Evolutionary conservation across 2,329 filamentous ascomycete genomes (phyloP), one percentile per base, ranked within the genome.

Genomic region (Fusarium protoensiforme): DNA sequence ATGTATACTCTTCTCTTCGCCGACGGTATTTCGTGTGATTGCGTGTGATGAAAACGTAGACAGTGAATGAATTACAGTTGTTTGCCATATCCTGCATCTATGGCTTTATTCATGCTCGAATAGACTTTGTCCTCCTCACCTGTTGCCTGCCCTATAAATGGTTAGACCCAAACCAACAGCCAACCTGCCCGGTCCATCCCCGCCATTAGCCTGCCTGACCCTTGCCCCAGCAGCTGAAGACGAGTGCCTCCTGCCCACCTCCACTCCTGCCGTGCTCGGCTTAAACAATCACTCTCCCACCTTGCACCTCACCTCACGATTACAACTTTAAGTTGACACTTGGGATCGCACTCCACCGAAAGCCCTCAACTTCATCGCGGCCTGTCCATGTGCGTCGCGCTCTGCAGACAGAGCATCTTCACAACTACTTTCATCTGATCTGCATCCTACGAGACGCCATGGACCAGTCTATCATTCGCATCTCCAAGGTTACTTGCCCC

Each of bases 391-490:
- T 54, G 68, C 66, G 64, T 71, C 64, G 64, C 58, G 36, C 51
- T 63, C 36, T 39, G 60, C 65, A 64, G 62, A 54, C 51, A 65
- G 39, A 31, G 38, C 53, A 24, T 36, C 29, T 10, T 35, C 11
- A 22, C 27, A 36, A 29, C 57, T 11, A 61, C 14, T 46, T 36
- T 35, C 39, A 59, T 27, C 18, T 61, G 41, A 64, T 64, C 67
- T 77, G 71, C 69, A 68, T 58, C 63, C 53, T 35, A 67, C 65
- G 53, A 71, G 73, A 60, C 78, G 74, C 72, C 74, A 83, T 84
- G 82, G 94, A 96, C 83, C 94, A 97, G 83, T 94, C 93, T 68
- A 94, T 97, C 78, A 92, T 97, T 76, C 93, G 94, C 74, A 96
- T 97, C 83, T 93, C 93, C 73, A 93, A 94, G 86, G 93, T 94